Base-by-base conservation (phyloP, 306 rosid genomes). In the Fragaria iinumae region DNA sequence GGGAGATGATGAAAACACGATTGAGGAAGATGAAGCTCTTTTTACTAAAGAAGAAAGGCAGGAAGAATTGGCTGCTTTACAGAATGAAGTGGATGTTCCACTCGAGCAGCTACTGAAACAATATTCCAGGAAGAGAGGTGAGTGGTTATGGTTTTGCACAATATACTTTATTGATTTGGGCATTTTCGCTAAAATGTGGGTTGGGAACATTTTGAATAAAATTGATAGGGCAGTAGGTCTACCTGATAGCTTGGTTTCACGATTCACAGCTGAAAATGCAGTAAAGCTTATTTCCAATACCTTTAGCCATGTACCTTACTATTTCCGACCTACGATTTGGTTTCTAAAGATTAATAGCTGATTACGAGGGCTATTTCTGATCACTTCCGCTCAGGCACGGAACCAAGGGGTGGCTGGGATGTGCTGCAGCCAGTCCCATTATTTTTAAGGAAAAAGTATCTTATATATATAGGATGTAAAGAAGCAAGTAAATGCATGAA, bases 1-100 rank as follows among this genome's bases (percentile, higher is more conserved):
- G 98, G 98, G 91, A 88, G 97, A 95, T 82, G 94, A 90, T 80
- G 97, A 95, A 76, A 91, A 78, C 74, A 92, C 97, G 50, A 86
- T 95, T 69, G 97, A 90, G 88, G 91, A 88, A 79, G 98, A 95
- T 47, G 98, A 95, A 82, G 96, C 97, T 78, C 87, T 83, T 62
- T 88, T 95, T 82, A 95, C 93, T 48, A 67, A 82, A 84, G 89
- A 87, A 75, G 98, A 95, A 84, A 90, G 98, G 71, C 84, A 77
- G 79, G 97, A 90, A 81, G 98, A 95, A 76, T 80, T 95, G 90
- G 91, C 82, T 68, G 97, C 97, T 81, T 87, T 95, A 90, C 92
- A 29, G 12, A 79, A 86, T 86, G 98, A 95, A 90, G 83, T 90
- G 71, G 88, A 95, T 87, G 88, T 95, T 86, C 98, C 98, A 47